Base-by-base conservation (phyloP, 345 rosid genomes). In the Citrus sp. region DNA sequence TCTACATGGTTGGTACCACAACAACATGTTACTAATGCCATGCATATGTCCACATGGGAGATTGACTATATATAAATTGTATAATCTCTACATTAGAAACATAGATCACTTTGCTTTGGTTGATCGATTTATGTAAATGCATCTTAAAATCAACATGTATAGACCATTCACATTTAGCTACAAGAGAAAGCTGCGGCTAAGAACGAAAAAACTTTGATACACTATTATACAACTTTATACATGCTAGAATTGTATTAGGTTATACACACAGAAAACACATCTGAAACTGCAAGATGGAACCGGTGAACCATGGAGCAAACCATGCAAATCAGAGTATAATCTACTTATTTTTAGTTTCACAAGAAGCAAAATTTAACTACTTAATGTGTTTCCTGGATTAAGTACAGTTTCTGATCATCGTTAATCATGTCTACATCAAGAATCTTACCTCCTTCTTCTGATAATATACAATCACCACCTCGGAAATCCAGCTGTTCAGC, bases 371-470 rank as follows among this genome's bases (percentile, higher is more conserved):
- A 75, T 6, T 19, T 35, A 16, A 14, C 1, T 13, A 22, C 9
- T 59, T 81, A 42, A 56, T 73, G 77, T 70, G 80, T 80, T 86
- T 87, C 86, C 66, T 78, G 77, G 67, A 88, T 79, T 80, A 96
- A 67, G 79, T 89, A 92, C 79, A 96, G 79, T 73, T 90, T 96
- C 75, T 92, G 89, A 40, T 92, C 92, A 79, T 90, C 92, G 70
- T 61, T 84, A 14, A 96, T 89, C 94, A 91, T 84, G 75, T 91
- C 90, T 66, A 82, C 74, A 79, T 92, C 92, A 24, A 87, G 78
- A 80, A 95, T 80, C 80, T 89, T 87, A 76, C 97, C 97, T 77
- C 73, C 91, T 21, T 88, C 93, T 84, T 90, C 89, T 7, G 98
- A 82, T 32, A 95, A 77, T 82, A 93, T 32, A 77, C 87, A 89